Conservation (phyloP, 306 rosid genomes). For the Cicer cuneatum region DNA sequence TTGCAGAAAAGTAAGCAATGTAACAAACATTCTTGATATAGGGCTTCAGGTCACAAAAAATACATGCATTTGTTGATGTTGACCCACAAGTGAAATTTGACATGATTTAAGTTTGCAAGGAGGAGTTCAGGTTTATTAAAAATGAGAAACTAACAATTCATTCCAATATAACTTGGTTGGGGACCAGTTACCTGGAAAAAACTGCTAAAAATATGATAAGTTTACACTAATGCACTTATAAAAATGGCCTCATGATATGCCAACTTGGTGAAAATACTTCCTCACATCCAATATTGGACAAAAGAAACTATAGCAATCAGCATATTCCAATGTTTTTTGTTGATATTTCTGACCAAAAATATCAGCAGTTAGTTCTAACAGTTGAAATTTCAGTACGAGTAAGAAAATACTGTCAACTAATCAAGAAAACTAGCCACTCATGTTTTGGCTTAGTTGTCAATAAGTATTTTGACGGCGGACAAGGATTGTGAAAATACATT, state of each 20-base stretch:
- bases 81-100: slow-evolving; percentile 21
- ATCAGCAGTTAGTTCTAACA: not conserved
- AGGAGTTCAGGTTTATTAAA: not conserved
- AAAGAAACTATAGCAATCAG: not conserved
- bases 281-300: not conserved
- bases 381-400: not conserved
- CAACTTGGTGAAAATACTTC: not conserved
- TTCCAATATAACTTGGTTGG: slow-evolving; percentile 6
- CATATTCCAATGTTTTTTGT: not conserved
- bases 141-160: not conserved
- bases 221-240: not conserved
- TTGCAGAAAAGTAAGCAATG: not conserved
- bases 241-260: not conserved
- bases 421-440: not conserved
- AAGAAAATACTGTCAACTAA: slow-evolving; percentile 5
- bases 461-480: not conserved
- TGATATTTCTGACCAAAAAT: not conserved
- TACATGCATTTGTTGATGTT: not conserved
- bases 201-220: not conserved
- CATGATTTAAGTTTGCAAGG: slow-evolving; percentile 14
- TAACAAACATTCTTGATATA: slow-evolving; percentile 24
- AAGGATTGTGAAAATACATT: not conserved
- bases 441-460: not conserved
- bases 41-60: slow-evolving; percentile 7
- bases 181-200: slow-evolving; percentile 23